These are phyloP conservation scores for Hypoxylon sp. DNA, from an alignment of 2,329 filamentous ascomycete species.

Conservation along the genomic window DNA sequence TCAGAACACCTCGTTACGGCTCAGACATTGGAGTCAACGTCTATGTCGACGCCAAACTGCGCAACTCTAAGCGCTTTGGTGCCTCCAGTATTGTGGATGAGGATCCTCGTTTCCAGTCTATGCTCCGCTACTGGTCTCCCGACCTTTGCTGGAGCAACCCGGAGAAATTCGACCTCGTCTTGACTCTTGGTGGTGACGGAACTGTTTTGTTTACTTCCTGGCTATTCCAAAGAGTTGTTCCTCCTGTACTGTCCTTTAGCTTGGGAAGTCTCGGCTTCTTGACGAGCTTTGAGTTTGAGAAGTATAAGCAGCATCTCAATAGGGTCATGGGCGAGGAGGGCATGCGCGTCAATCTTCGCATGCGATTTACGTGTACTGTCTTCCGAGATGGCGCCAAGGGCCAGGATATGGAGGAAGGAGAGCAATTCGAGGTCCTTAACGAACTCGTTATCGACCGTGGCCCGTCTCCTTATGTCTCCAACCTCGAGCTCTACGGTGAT, in stretches of 20 bases:
- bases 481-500: constrained; percentile 95
- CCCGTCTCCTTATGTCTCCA: constrained; percentile 95
- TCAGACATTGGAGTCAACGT: constrained; percentile 93
- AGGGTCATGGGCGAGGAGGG: constrained; percentile 93
- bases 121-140: constrained; percentile 96
- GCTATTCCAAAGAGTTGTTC: constrained; percentile 92
- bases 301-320: constrained; percentile 88
- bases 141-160: constrained; percentile 94
- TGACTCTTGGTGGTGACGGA: constrained; percentile 88
- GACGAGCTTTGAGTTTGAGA: constrained; percentile 87
- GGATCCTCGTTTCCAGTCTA: constrained; percentile 81
- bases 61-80: constrained; percentile 88
- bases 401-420: constrained; percentile 83
- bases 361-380: constrained; percentile 99
- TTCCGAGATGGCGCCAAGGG: constrained; percentile 77
- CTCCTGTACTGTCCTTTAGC: constrained; percentile 86
- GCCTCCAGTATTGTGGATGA: constrained; percentile 77
- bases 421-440: constrained; percentile 98
- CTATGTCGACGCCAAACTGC: constrained; percentile 96
- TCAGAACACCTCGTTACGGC: constrained; percentile 89
- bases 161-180: constrained; percentile 94
- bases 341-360: constrained; percentile 97
- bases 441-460: constrained; percentile 98
- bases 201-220: constrained; percentile 90
- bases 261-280: constrained; percentile 89